Evolutionary conservation across 1,139 yeast species (phyloP), one percentile per base, ranked within the genome.

Genomic region (Taiozyma sp.): DNA sequence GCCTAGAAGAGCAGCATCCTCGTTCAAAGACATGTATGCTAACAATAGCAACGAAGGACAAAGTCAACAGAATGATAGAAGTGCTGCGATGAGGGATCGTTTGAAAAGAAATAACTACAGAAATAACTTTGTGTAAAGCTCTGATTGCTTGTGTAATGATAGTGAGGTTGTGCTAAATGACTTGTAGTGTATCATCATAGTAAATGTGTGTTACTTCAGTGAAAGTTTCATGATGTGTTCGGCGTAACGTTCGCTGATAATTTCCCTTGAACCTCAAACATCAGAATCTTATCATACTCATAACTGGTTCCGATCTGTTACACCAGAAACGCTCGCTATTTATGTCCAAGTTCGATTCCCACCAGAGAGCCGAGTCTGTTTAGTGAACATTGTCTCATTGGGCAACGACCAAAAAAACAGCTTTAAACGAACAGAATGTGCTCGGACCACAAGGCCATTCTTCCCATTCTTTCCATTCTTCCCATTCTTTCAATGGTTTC

Each of bases 81-180:
- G 48, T 39, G 41, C 52, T 19, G 44, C 48, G 12, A 61, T 61
- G 57, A 57, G 55, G 28, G 64, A 59, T 41, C 55, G 64, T 19
- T 46, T 61, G 28, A 61, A 59, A 47, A 55, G 59, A 36, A 60
- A 59, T 50, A 59, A 57, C 48, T 55, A 59, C 45, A 50, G 59
- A 49, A 48, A 52, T 8, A 54, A 57, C 46, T 61, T 61, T 38
- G 14, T 38, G 8, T 19, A 19, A 19, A 19, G 19, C 19, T 19
- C 8, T 28, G 12, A 28, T 28, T 28, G 30, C 12, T 28, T 28
- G 30, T 28, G 12, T 28, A 28, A 28, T 28, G 30, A 28, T 27
- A 27, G 2, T 27, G 29, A 19, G 3, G 19, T 19, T 19, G 19
- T 19, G 2, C 3, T 19, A 19, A 19, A 19, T 19, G 19, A 19